Conservation (phyloP, 768 basidiomycete species). For the Mycena venus region DNA sequence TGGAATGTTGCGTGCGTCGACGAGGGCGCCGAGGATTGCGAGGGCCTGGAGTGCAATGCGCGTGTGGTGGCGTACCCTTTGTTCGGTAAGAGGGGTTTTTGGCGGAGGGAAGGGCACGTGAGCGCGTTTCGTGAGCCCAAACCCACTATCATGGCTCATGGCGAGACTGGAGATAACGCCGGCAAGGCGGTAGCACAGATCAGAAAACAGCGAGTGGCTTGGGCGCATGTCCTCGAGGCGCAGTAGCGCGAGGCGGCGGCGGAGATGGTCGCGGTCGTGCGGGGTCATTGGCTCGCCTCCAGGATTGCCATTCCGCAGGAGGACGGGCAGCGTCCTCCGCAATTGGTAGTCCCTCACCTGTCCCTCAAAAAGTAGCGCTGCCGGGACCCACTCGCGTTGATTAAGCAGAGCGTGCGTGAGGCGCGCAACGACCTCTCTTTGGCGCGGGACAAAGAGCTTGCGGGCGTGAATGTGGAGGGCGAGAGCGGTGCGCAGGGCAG, state of each 20-base stretch:
- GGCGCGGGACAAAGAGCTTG: background rate
- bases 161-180: slow-evolving; percentile 2
- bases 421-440: background rate
- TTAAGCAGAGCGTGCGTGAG: background rate
- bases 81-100: background rate
- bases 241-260: slow-evolving; percentile 12
- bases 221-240: background rate
- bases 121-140: background rate
- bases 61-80: background rate
- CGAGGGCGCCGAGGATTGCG: background rate
- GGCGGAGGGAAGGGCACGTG: background rate
- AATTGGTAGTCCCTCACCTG: slow-evolving; percentile 20
- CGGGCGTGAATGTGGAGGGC: slow-evolving; percentile 9
- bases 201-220: background rate
- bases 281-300: background rate
- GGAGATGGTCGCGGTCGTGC: background rate
- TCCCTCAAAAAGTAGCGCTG: slow-evolving; percentile 3
- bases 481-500: slow-evolving; percentile 16
- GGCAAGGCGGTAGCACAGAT: slow-evolving; percentile 6
- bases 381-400: slow-evolving; percentile 28
- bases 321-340: background rate
- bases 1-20: slow-evolving; percentile 16
- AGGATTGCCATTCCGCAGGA: background rate
- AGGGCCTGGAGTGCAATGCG: slow-evolving; percentile 20
- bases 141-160: background rate